Base-by-base conservation (phyloP, 2,329 filamentous ascomycete genomes). In the Neobulgaria alba region DNA sequence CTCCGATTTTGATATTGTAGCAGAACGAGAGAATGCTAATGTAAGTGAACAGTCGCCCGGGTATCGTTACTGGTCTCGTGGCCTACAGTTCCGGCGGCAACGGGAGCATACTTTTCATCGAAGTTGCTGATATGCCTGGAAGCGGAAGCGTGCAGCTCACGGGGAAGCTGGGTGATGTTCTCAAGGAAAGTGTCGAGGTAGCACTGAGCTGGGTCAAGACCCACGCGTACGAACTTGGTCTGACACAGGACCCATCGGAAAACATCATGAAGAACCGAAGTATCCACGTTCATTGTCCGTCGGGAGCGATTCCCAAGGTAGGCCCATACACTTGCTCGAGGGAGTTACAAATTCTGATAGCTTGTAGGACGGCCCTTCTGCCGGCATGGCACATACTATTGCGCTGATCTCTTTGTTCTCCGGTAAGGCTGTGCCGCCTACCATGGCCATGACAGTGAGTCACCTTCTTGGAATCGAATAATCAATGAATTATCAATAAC, bases 191-290 rank as follows among this genome's bases (percentile, higher is more conserved):
- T 48, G 92, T 96, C 31, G 90, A 96, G 63, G 92, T 98, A 15
- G 92, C 92, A 9, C 72, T 96, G 23, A 90, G 83, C 12, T 98
- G 92, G 92, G 92, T 98, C 38, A 95, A 95, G 63, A 85, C 87
- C 3, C 90, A 98, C 61, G 89, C 90, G 2, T 95, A 83, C 57
- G 86, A 94, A 57, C 72, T 98, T 10, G 88, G 88, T 8, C 69
- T 98, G 30, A 88, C 86, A 3, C 71, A 80, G 42, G 80, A 88
- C 48, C 82, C 84, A 7, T 78, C 78, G 40, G 84, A 90, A 52
- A 90, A 98, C 61, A 89, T 98, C 57, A 95, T 96, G 88, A 90
- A 92, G 68, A 82, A 84, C 55, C 81, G 92, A 48, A 88, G 82
- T 62, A 82, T 98, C 46, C 92, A 98, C 59, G 89, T 98, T 7